Evolutionary conservation across 1,284 basidiomycete genomes (phyloP).

Genomic region (Ganoderma leucocontextum): DNA sequence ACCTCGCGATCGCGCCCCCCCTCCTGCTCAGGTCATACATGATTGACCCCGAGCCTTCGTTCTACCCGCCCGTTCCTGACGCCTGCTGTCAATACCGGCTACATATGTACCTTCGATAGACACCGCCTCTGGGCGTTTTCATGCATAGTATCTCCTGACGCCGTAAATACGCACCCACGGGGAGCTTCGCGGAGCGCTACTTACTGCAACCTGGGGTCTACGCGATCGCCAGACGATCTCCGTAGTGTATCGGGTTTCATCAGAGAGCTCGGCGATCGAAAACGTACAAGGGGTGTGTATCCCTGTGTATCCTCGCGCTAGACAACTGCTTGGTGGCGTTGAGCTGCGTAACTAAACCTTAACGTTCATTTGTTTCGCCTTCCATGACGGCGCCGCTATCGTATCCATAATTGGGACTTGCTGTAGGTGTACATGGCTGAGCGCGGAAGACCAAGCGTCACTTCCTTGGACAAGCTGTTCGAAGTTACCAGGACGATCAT

Average conservation of each 20-base stretch:
- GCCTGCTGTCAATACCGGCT: not conserved
- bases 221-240: not conserved
- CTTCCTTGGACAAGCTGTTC: not conserved
- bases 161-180: no score
- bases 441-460: not conserved
- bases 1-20: not conserved
- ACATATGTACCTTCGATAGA: not conserved
- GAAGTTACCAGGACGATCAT: no score
- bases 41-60: not conserved
- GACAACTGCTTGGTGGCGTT: not conserved
- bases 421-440: not conserved
- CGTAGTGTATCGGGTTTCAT: not conserved
- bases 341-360: not conserved
- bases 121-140: not conserved
- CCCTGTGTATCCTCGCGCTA: not conserved
- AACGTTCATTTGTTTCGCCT: not conserved
- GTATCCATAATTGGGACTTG: not conserved
- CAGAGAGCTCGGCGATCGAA: not conserved
- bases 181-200: not conserved
- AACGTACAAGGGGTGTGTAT: not conserved
- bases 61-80: slow-evolving; percentile 2
- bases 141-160: not conserved
- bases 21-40: not conserved
- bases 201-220: not conserved
- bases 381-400: not conserved